Conservation (phyloP, 1,284 basidiomycete genomes). For the Moniliella sp. region DNA sequence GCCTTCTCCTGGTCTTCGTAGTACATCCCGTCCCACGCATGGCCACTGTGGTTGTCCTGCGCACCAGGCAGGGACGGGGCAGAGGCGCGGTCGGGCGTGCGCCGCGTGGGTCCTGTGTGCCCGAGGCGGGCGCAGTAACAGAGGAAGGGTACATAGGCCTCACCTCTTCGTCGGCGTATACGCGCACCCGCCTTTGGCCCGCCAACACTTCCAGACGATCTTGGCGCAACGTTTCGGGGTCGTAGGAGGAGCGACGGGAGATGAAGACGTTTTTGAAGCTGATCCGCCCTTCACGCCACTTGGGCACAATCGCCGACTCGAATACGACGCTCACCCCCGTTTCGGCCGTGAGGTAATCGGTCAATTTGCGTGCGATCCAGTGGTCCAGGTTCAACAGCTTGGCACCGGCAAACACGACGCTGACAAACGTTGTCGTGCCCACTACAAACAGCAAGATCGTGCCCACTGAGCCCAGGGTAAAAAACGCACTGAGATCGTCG, state of each 20-base stretch:
- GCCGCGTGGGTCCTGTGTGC: too few relatives aligned
- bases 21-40: constrained; percentile 26
- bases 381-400: constrained; percentile 79
- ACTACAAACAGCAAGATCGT: constrained; percentile 79
- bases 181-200: constrained; percentile 1
- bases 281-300: constrained; percentile 83
- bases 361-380: constrained; percentile 67
- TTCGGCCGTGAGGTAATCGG: constrained; percentile 73
- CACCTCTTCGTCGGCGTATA: too few relatives aligned
- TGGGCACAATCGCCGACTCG: constrained; percentile 89
- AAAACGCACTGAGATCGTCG: constrained; percentile 86
- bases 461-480: constrained; percentile 59
- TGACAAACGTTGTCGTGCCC: constrained; percentile 94
- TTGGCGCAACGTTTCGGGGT: constrained; percentile 13
- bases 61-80: too few relatives aligned
- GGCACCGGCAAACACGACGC: constrained; percentile 65
- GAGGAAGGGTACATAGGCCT: too few relatives aligned
- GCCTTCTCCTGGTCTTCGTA: constrained; percentile 23
- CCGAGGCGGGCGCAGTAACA: too few relatives aligned
- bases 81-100: too few relatives aligned
- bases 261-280: constrained; percentile 92
- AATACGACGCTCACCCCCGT: constrained; percentile 87
- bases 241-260: constrained; percentile 48
- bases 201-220: constrained; percentile 2
- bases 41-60: too few relatives aligned